Percentiles rank a stretch among this genome's conserved stretches.
These are phyloP conservation scores for Millerozyma miso DNA, from an alignment of 805 yeast genomes.

Conservation along the genomic window DNA sequence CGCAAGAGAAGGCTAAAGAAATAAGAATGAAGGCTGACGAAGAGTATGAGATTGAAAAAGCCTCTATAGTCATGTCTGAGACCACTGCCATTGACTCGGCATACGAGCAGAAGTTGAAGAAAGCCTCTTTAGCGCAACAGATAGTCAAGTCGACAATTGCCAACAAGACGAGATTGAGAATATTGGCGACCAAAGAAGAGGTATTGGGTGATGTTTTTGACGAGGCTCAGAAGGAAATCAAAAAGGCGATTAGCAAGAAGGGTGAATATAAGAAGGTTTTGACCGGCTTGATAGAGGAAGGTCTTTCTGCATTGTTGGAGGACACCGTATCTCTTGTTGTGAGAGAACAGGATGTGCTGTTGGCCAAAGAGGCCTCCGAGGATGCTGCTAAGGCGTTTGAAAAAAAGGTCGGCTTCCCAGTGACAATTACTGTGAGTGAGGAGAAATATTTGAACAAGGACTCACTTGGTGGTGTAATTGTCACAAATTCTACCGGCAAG, in stretches of 20 bases:
- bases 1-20: slow-evolving; percentile 97
- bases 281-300: slow-evolving; percentile 76
- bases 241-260: slow-evolving; percentile 50
- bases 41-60: slow-evolving; percentile 97
- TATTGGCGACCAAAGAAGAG: slow-evolving; percentile 76
- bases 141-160: slow-evolving; percentile 92
- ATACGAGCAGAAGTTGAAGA: slow-evolving; percentile 81
- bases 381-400: slow-evolving; percentile 63
- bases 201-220: slow-evolving; percentile 72
- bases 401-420: slow-evolving; percentile 54
- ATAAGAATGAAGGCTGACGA: slow-evolving; percentile 94
- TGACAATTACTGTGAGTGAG: slow-evolving; percentile 55
- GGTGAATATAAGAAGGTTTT: slow-evolving; percentile 64
- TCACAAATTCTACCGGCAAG: slow-evolving; percentile 68
- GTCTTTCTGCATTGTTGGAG: slow-evolving; percentile 69
- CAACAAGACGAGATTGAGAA: slow-evolving; percentile 90
- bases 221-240: slow-evolving; percentile 61
- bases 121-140: slow-evolving; percentile 89
- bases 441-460: slow-evolving; percentile 54
- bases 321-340: slow-evolving; percentile 59
- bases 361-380: slow-evolving; percentile 58
- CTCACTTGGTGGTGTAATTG: slow-evolving; percentile 80
- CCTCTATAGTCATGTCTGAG: slow-evolving; percentile 89
- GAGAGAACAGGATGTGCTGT: slow-evolving; percentile 57
- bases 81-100: slow-evolving; percentile 79